Conservation (phyloP, 495 filamentous ascomycete genomes). For the Acidomyces sp. region DNA sequence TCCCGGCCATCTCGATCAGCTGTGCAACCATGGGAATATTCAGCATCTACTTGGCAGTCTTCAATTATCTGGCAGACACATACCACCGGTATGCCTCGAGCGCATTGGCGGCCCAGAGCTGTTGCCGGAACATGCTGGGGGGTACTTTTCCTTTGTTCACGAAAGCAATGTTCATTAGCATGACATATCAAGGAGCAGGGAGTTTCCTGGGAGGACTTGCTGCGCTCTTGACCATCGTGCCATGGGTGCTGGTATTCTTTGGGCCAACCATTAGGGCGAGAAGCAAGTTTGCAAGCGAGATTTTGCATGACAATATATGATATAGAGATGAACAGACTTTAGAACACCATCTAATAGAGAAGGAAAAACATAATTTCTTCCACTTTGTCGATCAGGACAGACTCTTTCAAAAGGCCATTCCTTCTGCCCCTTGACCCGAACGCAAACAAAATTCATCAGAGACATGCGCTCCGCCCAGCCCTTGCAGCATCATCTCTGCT, state of each 20-base stretch:
- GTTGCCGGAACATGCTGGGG: constrained; percentile 70
- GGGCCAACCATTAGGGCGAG: constrained; percentile 65
- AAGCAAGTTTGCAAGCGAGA: constrained; percentile 54
- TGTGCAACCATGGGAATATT: constrained; percentile 81
- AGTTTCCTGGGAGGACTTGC: constrained; percentile 68
- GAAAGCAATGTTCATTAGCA: constrained; percentile 50
- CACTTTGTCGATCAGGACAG: no score
- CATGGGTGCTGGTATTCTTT: constrained; percentile 73
- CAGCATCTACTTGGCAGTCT: constrained; percentile 75
- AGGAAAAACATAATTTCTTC: no score
- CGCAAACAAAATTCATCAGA: no score
- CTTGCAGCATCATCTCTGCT: no score
- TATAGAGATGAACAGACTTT: no score
- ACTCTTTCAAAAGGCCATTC: no score
- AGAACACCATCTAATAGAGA: no score
- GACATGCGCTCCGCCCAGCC: no score
- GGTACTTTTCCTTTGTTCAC: constrained; percentile 74
- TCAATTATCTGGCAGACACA: constrained; percentile 89
- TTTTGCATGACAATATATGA: no score
- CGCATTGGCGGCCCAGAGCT: constrained; percentile 77
- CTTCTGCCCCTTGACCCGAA: no score
- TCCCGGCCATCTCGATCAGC: constrained; percentile 55
- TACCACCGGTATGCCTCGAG: constrained; percentile 78
- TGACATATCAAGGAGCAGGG: constrained; percentile 61
- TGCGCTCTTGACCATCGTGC: constrained; percentile 57